Evolutionary conservation across 2,329 filamentous ascomycete species (phyloP).

Genomic region (Colletotrichum agaves): DNA sequence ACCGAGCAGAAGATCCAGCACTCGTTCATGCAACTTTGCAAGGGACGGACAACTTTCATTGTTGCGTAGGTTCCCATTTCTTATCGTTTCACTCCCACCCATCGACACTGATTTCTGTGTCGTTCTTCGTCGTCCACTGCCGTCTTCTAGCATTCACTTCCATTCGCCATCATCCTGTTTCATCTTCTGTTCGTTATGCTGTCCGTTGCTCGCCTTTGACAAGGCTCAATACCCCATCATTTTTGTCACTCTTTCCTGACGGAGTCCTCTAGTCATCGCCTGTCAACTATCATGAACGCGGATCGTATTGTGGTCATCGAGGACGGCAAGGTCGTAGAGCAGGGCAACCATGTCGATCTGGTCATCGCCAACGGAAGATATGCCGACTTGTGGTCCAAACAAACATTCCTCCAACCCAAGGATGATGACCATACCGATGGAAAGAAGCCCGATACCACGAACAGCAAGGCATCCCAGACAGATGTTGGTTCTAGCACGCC

Average conservation of each 20-base stretch:
- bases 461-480: slow-evolving; percentile 51
- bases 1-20: slow-evolving; percentile 75
- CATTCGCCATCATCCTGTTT: no score
- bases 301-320: slow-evolving; percentile 74
- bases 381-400: slow-evolving; percentile 72
- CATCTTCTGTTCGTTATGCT: no score
- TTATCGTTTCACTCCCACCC: no score
- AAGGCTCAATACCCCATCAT: no score
- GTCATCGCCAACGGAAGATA: slow-evolving; percentile 70
- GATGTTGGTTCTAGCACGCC: slow-evolving; percentile 44
- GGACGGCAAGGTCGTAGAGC: slow-evolving; percentile 71
- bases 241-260: no score
- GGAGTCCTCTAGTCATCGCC: slow-evolving; percentile 62
- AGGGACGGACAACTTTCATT: slow-evolving; percentile 73
- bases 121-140: no score
- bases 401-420: slow-evolving; percentile 64
- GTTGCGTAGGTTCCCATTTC: slow-evolving; percentile 62
- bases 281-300: slow-evolving; percentile 78
- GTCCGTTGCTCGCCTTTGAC: no score
- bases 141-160: no score
- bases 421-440: slow-evolving; percentile 41
- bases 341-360: slow-evolving; percentile 69
- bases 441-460: slow-evolving; percentile 43
- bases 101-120: no score
- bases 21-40: slow-evolving; percentile 67